A percentile compares a stretch with the other conserved stretches of the same genome.
These are phyloP conservation scores for Evernia prunastri DNA, from an alignment of 495 filamentous ascomycete species.

Conservation along the genomic window DNA sequence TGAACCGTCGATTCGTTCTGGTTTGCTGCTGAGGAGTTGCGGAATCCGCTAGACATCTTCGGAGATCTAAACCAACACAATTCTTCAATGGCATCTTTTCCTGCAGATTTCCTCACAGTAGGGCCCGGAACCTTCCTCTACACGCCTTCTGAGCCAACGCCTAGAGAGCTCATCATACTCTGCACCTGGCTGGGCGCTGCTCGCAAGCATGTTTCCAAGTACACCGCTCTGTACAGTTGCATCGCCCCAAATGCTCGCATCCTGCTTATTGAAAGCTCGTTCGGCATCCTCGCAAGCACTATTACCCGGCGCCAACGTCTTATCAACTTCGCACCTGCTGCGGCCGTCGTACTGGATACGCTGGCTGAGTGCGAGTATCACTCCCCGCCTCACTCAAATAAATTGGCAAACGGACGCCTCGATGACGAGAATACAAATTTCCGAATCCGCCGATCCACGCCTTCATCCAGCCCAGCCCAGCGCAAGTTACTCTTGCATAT, in stretches of 20 bases:
- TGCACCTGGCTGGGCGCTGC: constrained; percentile 32
- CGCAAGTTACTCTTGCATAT: constrained; percentile 34
- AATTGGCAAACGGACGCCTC: not conserved
- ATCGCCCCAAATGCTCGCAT: not conserved
- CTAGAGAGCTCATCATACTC: constrained; percentile 27
- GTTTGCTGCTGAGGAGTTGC: not conserved
- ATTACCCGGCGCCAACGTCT: not conserved
- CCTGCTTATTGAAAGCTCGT: not conserved
- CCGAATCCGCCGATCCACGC: not conserved
- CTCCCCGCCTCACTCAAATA: not conserved
- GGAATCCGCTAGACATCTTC: too few relatives aligned
- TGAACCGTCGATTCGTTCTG: not conserved
- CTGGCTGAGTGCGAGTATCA: not conserved
- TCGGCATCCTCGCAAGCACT: not conserved
- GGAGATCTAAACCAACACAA: not conserved
- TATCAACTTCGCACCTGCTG: not conserved
- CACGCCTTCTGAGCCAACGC: not conserved
- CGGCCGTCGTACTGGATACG: constrained; percentile 1
- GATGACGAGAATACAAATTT: not conserved
- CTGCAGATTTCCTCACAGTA: not conserved
- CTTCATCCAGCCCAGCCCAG: not conserved
- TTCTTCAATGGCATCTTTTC: not conserved
- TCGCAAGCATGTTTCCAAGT: constrained; percentile 32
- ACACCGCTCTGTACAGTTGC: constrained; percentile 20
- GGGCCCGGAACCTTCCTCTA: not conserved